A percentile compares a stretch with the other conserved stretches of the same genome.
phyloP scores from a whole-genome alignment of 164 flowering plant genomes.

The grape (Vitis vinifera) region DNA sequence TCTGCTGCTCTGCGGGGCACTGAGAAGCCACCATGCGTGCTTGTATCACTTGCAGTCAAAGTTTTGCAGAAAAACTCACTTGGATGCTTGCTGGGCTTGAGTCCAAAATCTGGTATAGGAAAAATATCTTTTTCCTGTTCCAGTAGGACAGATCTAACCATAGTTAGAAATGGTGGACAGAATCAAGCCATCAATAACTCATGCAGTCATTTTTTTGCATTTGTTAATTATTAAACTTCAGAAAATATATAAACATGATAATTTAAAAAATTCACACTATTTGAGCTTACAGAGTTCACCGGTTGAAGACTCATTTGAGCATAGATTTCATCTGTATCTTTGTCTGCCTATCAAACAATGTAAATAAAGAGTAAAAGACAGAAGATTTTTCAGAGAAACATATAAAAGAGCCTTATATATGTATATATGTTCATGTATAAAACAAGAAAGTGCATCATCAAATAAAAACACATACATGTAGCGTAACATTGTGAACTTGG shows the following conservation, averaged over 20 bases:
- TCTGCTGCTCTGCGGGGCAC: slow-evolving; percentile 99
- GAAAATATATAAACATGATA: background rate
- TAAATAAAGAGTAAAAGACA: background rate
- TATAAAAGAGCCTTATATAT: background rate
- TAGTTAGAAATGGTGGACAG: background rate
- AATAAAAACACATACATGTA: slow-evolving; percentile 68
- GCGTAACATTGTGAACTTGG: slow-evolving; percentile 91
- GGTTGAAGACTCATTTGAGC: slow-evolving; percentile 99
- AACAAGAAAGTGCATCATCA: background rate
- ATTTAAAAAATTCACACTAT: background rate
- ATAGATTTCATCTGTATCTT: slow-evolving; percentile 93
- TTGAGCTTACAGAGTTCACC: slow-evolving; percentile 73
- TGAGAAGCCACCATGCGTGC: slow-evolving; percentile 99
- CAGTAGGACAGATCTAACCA: background rate
- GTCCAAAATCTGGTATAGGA: slow-evolving; percentile 72
- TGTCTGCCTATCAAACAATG: slow-evolving; percentile 66
- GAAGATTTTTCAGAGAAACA: background rate
- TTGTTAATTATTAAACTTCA: background rate
- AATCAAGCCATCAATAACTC: background rate
- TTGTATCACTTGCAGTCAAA: slow-evolving; percentile 97
- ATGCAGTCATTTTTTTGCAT: background rate
- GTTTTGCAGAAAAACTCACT: slow-evolving; percentile 97
- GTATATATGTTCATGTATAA: background rate
- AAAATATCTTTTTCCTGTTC: slow-evolving; percentile 81
- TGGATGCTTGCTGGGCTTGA: slow-evolving; percentile 79